Conservation (phyloP, 2,329 filamentous ascomycete species). For the Colletotrichum sp. region DNA sequence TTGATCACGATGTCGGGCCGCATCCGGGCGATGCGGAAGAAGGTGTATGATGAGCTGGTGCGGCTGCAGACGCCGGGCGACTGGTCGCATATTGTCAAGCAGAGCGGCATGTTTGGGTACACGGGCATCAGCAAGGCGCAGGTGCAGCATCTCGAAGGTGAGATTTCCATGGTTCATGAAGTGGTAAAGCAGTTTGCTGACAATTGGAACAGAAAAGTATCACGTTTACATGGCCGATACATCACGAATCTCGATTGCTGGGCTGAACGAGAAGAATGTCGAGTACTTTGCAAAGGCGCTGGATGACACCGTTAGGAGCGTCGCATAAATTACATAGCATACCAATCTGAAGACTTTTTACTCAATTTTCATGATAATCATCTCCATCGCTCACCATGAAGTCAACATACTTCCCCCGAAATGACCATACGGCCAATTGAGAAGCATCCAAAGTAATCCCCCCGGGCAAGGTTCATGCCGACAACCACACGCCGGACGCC, state of each 20-base stretch:
- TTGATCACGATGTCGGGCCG: conserved; percentile 39
- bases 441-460: background rate
- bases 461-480: background rate
- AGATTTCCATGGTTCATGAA: conserved; percentile 2
- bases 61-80: conserved; percentile 35
- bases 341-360: fast-evolving
- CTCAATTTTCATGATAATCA: background rate
- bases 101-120: conserved; percentile 46
- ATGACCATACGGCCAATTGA: background rate
- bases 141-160: conserved; percentile 40
- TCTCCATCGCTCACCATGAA: no score
- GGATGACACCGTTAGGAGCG: conserved; percentile 2
- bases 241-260: conserved; percentile 43
- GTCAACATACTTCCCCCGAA: no score
- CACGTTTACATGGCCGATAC: conserved; percentile 44
- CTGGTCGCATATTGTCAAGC: conserved; percentile 40
- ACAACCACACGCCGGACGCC: background rate
- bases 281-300: conserved; percentile 30
- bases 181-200: fast-evolving
- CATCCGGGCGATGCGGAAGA: conserved; percentile 37
- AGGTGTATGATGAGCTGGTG: conserved; percentile 35
- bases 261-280: conserved; percentile 40
- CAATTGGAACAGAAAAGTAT: conserved; percentile 27
- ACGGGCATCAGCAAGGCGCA: conserved; percentile 55
- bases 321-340: background rate